These are phyloP conservation scores for Astragalus glycyphyllos DNA, from an alignment of 306 rosid species.

Conservation along the genomic window DNA sequence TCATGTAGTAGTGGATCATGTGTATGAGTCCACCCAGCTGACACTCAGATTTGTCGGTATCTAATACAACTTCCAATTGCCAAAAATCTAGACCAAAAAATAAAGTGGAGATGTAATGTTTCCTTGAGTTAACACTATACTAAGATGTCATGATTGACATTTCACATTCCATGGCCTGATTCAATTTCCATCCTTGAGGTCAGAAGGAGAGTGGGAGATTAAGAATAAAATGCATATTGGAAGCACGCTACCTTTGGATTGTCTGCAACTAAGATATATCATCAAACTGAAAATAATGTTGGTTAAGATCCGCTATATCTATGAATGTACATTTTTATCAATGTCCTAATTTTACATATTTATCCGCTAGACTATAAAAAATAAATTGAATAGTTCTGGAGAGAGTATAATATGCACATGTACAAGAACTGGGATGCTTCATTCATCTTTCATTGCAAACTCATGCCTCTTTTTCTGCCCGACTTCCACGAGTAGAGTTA, in stretches of 20 bases:
- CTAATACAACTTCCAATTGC: too few species aligned
- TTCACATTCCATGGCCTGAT: neutral
- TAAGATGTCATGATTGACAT: neutral
- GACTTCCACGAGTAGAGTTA: constrained; percentile 77
- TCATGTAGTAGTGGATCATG: too few species aligned
- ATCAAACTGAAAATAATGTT: neutral
- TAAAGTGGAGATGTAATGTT: neutral
- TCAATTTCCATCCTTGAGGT: neutral
- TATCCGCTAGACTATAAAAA: constrained; percentile 16
- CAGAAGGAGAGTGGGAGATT: too few species aligned
- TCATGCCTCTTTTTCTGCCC: constrained; percentile 74
- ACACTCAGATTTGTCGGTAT: too few species aligned
- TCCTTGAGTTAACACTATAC: neutral
- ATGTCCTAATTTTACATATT: constrained; percentile 26
- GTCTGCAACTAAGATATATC: neutral
- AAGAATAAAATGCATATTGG: neutral
- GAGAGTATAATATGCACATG: constrained; percentile 36
- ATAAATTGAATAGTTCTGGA: constrained; percentile 39
- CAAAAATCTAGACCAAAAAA: too few species aligned
- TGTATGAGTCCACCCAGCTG: too few species aligned
- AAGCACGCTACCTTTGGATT: neutral
- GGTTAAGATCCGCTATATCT: constrained; percentile 7
- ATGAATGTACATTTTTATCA: constrained; percentile 26
- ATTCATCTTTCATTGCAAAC: constrained; percentile 71
- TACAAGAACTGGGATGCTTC: constrained; percentile 33